phyloP scores from a whole-genome alignment of 2,329 filamentous ascomycete genomes.

The Furcasterigmium sp. region DNA sequence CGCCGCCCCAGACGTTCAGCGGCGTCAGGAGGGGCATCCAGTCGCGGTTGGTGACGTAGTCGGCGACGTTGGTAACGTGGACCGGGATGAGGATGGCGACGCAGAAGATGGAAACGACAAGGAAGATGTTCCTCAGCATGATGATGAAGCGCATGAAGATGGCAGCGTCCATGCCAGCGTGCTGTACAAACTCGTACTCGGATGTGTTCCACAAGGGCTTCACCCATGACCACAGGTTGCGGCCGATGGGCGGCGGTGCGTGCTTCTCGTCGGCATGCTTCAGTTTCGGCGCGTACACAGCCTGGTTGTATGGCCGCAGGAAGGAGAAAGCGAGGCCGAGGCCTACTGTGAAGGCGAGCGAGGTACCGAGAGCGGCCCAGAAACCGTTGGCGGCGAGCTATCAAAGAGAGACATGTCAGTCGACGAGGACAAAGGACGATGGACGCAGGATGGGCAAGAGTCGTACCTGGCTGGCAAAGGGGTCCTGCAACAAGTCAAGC shows the following conservation, averaged over 20 bases:
- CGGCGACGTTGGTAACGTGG: conserved; percentile 54
- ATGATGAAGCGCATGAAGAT: conserved; percentile 82
- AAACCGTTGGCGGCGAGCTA: conserved; percentile 56
- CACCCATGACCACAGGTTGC: conserved; percentile 84
- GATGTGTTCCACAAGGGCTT: conserved; percentile 70
- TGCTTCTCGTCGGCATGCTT: conserved; percentile 91
- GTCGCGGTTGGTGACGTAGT: conserved; percentile 20
- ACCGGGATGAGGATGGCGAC: conserved; percentile 76
- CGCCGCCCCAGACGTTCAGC: conserved; percentile 41
- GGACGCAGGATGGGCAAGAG: too few species aligned
- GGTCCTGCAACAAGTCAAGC: conserved; percentile 42
- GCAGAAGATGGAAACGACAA: conserved; percentile 65
- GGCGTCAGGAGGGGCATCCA: conserved; percentile 60
- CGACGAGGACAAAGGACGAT: neutral
- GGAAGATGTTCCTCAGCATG: conserved; percentile 91
- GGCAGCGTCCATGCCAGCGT: conserved; percentile 85
- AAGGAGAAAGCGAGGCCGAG: conserved; percentile 82
- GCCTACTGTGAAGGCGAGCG: conserved; percentile 66
- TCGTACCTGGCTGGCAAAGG: conserved; percentile 42
- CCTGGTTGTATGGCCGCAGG: conserved; percentile 82
- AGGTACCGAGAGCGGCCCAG: conserved; percentile 74
- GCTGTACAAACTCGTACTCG: conserved; percentile 72
- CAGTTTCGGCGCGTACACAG: conserved; percentile 90
- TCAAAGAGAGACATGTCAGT: neutral
- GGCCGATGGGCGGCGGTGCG: conserved; percentile 79